Evolutionary conservation across 768 basidiomycete species (phyloP), one percentile per base, ranked within the genome.

Genomic region (Boletus subparvulus): DNA sequence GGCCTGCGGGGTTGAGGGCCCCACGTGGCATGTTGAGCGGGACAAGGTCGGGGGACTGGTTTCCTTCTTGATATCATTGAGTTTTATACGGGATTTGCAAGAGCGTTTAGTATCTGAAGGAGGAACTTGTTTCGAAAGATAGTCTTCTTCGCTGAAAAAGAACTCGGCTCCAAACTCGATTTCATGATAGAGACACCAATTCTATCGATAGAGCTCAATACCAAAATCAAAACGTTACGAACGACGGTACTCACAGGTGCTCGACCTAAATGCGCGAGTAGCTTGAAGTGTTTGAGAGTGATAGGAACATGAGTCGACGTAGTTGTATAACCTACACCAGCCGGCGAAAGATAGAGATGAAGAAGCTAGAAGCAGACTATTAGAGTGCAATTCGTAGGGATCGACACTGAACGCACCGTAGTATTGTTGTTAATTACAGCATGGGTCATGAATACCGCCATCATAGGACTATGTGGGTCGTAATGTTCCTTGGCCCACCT

Each of bases 271-370:
- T 78, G 81, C 4, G 88, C 88, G 46, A 92, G 77, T n/a, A 87
- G 65, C 66, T 84, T 81, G 73, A 92, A 92, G 64, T 90, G 88
- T 64, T 88, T 84, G 49, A 92, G 73, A 6, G 89, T 91, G 33
- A 90, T 66, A 21, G 89, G 90, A 28, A 90, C 86, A 43, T 76
- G 81, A 8, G 60, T 56, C 28, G 61, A 56, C 14, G 63, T 59
- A 28, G 65, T 52, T 24, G 60, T 41, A 39, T 65, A 63, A 47
- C 59, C 61, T 32, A 60, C 57, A 19, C 57, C 64, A n/a, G 68
- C 59, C 6, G 66, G 57, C 41, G 64, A 55, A 69, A 82, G 65
- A 63, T 80, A 82, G 33, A 75, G 63, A 57, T 82, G 75, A 36
- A 85, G 69, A 59, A 83, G 74, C 83, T 84, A 37, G 58, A 47